A percentile compares a stretch with the other conserved stretches of the same genome.
Evolutionary conservation across 768 basidiomycete genomes (phyloP).

Genomic region (Rubroboletus pulcherrimus): DNA sequence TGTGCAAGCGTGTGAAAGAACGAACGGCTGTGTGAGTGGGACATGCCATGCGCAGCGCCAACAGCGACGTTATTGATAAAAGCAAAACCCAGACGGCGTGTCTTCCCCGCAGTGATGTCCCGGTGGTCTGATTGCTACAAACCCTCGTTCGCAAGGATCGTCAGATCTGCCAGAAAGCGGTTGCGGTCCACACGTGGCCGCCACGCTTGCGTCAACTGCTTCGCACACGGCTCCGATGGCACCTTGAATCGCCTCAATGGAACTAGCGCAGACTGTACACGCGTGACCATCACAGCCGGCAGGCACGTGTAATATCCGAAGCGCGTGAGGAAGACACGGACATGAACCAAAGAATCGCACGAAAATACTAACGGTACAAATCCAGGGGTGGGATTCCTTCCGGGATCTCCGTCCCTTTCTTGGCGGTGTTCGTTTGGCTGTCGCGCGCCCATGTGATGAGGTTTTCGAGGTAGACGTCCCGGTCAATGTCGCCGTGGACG

Average conservation of each 20-base stretch:
- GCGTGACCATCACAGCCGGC: not conserved
- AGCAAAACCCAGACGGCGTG: conserved; percentile 90
- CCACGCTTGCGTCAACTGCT: conserved; percentile 71
- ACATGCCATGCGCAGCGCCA: conserved; percentile 83
- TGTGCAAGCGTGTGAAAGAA: not conserved
- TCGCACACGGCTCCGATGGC: conserved; percentile 83
- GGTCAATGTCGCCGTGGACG: conserved; percentile 62
- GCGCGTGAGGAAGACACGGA: not conserved
- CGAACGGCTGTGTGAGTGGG: not conserved
- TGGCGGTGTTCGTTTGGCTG: conserved; percentile 57
- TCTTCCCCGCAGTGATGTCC: conserved; percentile 95
- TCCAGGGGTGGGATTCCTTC: conserved; percentile 69
- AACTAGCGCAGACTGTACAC: conserved; percentile 69
- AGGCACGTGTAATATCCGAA: not conserved
- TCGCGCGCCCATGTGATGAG: conserved; percentile 56
- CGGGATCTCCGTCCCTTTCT: conserved; percentile 74
- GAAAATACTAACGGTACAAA: conserved; percentile 61
- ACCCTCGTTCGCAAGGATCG: conserved; percentile 44
- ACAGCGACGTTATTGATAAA: conserved; percentile 92
- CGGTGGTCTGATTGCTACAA: conserved; percentile 87
- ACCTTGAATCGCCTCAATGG: conserved; percentile 74
- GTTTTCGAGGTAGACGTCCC: conserved; percentile 63
- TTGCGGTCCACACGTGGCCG: conserved; percentile 20
- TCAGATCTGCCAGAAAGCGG: conserved; percentile 1
- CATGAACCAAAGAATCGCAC: not conserved